Base-by-base conservation (phyloP, 148 eudicot species). In the Silene conica region DNA sequence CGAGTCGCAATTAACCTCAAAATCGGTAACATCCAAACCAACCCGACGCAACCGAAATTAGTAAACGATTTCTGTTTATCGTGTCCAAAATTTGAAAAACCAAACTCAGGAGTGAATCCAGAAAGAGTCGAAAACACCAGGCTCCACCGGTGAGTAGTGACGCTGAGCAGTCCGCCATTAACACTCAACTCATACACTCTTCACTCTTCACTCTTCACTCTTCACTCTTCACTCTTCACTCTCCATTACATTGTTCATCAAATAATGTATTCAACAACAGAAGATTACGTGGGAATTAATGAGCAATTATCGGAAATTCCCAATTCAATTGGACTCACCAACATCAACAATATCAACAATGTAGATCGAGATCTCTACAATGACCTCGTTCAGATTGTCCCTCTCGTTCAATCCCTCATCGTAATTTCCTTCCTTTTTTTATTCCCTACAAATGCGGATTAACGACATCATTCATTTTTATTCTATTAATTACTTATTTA, bases 381-480 rank as follows among this genome's bases (percentile, higher is more conserved):
- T 60, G 87, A 92, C 31, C 87, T 92, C 15, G 91, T 89, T 38
- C 85, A 89, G 82, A 89, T 87, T 6, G 90, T 91, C 20, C 91
- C 97, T 61, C 91, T 91, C 59, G 90, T 91, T 77, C 93, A 91
- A 81, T 92, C 94, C 5, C 88, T 89, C 72, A 92, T 89, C 23
- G 97, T 92, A 85, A 79, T 69, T 10, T 14, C 4, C 18, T 58
- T 67, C 34, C 18, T 14, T 56, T 28, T 46, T 79, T 25, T 59
- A 59, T 2, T 34, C 66, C 59, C 72, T 73, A 21, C 72, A 80
- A 75, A 75, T 80, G 78, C 64, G 82, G 74, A 75, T 15, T 23
- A 67, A 19, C 8, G 70, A 25, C 12, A 21, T 7, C 20, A 5
- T 50, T 56, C 0, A 0, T 38, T 19, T 55, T 12, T 8, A 43